Conservation (phyloP, 2,329 filamentous ascomycete genomes). For the Clonostachys rosea region DNA sequence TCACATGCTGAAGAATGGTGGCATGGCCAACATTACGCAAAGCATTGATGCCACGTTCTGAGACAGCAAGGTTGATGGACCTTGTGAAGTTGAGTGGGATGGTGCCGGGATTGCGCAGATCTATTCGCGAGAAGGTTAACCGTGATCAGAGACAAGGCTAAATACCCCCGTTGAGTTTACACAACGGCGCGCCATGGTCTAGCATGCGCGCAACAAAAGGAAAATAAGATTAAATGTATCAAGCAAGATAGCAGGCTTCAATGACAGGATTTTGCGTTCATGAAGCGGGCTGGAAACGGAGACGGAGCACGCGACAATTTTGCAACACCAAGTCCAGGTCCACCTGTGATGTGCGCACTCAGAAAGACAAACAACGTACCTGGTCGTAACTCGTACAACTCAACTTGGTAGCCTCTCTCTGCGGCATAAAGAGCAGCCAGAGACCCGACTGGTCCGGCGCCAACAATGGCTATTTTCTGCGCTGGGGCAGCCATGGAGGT, state of each 20-base stretch:
- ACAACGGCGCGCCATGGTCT: too few species aligned
- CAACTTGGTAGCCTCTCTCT: conserved; percentile 79
- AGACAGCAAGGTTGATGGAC: conserved; percentile 96
- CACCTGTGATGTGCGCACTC: too few species aligned
- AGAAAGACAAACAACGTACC: conserved; percentile 49
- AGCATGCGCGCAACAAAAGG: too few species aligned
- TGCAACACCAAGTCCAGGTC: too few species aligned
- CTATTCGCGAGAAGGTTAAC: conserved; percentile 36
- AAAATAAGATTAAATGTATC: too few species aligned
- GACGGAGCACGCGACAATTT: too few species aligned
- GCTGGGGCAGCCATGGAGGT: conserved; percentile 1
- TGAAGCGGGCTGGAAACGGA: too few species aligned
- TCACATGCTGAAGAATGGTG: conserved; percentile 67
- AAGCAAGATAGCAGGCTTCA: too few species aligned
- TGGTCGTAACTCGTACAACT: conserved; percentile 88
- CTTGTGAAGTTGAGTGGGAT: conserved; percentile 91
- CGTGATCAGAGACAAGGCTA: too few species aligned
- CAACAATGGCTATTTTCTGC: conserved; percentile 78
- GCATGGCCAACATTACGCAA: conserved; percentile 66
- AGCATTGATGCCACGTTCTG: conserved; percentile 88
- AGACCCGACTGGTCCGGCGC: conserved; percentile 89
- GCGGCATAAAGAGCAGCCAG: conserved; percentile 92
- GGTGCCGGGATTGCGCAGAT: conserved; percentile 79
- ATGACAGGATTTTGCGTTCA: too few species aligned
- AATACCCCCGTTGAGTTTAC: too few species aligned